Base-by-base conservation (phyloP, 768 basidiomycete genomes). In the Tulasnella sp. region DNA sequence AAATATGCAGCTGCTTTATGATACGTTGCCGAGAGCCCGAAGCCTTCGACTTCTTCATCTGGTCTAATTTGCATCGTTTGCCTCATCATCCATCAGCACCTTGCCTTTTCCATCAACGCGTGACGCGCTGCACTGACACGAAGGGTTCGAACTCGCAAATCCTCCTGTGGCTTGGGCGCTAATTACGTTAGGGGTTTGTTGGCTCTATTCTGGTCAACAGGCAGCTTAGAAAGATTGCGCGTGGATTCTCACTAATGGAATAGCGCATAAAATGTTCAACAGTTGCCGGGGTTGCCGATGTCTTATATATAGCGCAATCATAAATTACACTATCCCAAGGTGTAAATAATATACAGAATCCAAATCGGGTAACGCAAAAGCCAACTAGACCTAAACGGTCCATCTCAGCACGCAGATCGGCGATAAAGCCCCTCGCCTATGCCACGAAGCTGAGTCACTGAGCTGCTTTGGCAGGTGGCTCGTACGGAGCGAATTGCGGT, bases 401-500 rank as follows among this genome's bases (percentile, higher is more conserved):
- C 14, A 64, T 15, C 17, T 19, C 19, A 49, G n/a, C 11, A n/a
- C 29, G 29, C 1, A 64, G 58, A 49, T 6, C 58, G 29, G 58
- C 12, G 29, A 6, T 12, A 64, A 25, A 15, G 42, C 42, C 42
- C 58, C 6, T 7, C 5, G 29, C n/a, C 17, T 22, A 49, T 49
- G 58, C 0, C 11, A 14, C 29, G 31, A 31, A 64, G 58, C 58
- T 64, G 31, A 31, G 12, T 64, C 29, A 64, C 58, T 31, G 58
- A 11, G 58, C 14, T 64, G 36, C 37, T 36, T 70, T 42, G 8
- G 15, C 37, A 11, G 37, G 37, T 38, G 74, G 74, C 37, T 75
- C 74, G 12, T 64, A 75, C 11, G 52, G 74, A 31, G 58, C 34
- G 64, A 75, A 75, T 39, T 68, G 74, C 31, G 54, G 52, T 22